These are phyloP conservation scores for Tetragonia tetragonoides DNA, from an alignment of 148 eudicot species.

Conservation along the genomic window DNA sequence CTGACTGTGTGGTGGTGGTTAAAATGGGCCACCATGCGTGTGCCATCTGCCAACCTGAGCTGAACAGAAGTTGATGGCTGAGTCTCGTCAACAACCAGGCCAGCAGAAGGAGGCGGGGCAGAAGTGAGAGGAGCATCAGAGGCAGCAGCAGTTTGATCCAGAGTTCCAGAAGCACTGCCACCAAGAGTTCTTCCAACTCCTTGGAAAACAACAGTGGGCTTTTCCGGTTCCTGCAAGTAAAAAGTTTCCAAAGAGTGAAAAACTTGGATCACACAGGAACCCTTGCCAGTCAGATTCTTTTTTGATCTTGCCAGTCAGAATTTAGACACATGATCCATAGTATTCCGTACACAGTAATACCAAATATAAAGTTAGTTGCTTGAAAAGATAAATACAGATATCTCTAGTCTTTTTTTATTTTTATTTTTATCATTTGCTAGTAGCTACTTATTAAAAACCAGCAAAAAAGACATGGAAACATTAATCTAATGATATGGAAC, in stretches of 20 bases:
- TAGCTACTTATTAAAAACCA: not conserved
- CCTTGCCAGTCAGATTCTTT: no score
- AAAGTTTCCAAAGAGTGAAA: not conserved
- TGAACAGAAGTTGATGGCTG: constrained; percentile 62
- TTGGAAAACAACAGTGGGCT: constrained; percentile 40
- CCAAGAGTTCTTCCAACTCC: constrained; percentile 67
- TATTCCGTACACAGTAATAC: no score
- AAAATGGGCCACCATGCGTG: constrained; percentile 58
- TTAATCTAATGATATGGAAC: not conserved
- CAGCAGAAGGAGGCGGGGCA: constrained; percentile 36
- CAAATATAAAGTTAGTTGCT: no score
- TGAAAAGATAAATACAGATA: no score
- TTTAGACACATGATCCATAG: no score
- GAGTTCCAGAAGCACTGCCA: constrained; percentile 27
- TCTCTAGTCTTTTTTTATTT: no score
- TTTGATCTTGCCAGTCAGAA: no score
- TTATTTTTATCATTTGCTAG: no score
- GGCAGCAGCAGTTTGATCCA: constrained; percentile 26
- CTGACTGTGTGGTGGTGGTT: constrained; percentile 52
- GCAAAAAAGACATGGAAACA: not conserved
- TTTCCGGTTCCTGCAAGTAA: constrained; percentile 53
- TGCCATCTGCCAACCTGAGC: constrained; percentile 62
- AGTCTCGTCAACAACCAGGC: constrained; percentile 39
- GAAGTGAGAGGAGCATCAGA: constrained; percentile 30
- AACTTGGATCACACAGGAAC: no score